Evolutionary conservation across 208 protist species (phyloP), one percentile per base, ranked within the genome.

Genomic region (Acanthamoeba triangularis): DNA sequence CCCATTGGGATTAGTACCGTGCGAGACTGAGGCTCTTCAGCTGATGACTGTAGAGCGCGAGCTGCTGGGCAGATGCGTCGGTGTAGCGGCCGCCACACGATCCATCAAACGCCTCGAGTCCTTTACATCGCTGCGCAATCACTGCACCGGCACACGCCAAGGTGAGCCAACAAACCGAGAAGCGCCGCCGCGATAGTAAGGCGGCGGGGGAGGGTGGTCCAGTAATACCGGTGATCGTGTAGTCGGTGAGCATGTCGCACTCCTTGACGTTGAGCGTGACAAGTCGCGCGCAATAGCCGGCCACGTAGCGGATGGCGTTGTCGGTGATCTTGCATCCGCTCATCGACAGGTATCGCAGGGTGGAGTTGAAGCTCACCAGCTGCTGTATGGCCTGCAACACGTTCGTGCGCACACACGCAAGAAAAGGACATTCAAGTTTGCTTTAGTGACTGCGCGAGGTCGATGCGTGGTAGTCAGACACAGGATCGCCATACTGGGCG

Each of bases 241-340:
- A 92, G 30, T 92, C 85, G 23, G 85, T 72, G 16, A 92, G 56
- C 59, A 72, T 92, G 23, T 92, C 85, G 85, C 85, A 92, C 13
- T 92, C 85, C 14, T 33, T 23, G 44, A 92, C 52, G 61, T 72
- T 92, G 30, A 92, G 61, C 20, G 20, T 92, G 59, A 74, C 59
- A 2, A 92, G 56, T n/a, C 85, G 85, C 20, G 52, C 8, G 85
- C 85, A 92, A 37, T 74, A 92, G 23, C 85, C 85, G 56, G 85
- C 85, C 54, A 92, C 85, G 33, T 92, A 92, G 59, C 85, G 52
- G 56, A 72, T 92, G 30, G 85, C 85, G 44, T 92, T 92, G 61
- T 92, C 85, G 16, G 54, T 92, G 20, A 92, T 92, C 56, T 92
- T 92, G 41, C 85, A 92, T 10, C 85, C 85, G 52, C 76, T 35